These are phyloP conservation scores for Castanea crenata DNA, from an alignment of 306 rosid genomes.

Conservation along the genomic window DNA sequence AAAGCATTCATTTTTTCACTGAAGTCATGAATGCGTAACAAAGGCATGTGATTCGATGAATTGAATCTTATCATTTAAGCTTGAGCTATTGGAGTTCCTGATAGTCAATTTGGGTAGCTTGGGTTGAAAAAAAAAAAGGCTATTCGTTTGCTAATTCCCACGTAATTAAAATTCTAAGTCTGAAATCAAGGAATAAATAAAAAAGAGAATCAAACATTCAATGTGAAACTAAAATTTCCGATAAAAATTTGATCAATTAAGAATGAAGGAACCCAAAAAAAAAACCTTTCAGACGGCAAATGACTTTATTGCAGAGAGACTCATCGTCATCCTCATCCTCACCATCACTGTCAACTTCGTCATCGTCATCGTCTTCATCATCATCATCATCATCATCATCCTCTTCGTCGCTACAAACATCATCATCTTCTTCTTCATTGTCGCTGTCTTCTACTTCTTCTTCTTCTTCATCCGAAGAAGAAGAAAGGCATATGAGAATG, in stretches of 20 bases:
- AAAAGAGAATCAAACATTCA: not conserved
- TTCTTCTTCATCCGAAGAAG: conserved; percentile 1
- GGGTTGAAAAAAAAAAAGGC: no score
- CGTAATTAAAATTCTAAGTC: not conserved
- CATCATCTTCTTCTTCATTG: not conserved
- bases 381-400: not conserved
- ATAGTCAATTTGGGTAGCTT: no score
- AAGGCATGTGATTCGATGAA: no score
- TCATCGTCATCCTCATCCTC: conserved; percentile 25
- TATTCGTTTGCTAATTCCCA: not conserved
- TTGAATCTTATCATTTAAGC: no score
- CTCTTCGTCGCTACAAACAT: not conserved
- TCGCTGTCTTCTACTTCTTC: conserved; percentile 3
- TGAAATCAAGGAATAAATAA: not conserved
- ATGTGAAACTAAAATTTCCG: not conserved
- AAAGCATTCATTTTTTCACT: not conserved
- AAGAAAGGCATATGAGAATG: conserved; percentile 32
- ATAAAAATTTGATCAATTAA: not conserved
- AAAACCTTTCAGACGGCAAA: conserved; percentile 51
- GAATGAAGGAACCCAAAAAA: not conserved
- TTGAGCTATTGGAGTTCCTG: no score
- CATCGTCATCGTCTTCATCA: not conserved
- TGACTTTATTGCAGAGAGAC: conserved; percentile 43
- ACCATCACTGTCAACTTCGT: conserved; percentile 16
- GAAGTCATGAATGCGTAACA: no score